A percentile compares a stretch with the other conserved stretches of the same genome.
These are phyloP conservation scores for Saccharomycodes ludwigii DNA, from an alignment of 805 yeast genomes.

Conservation along the genomic window DNA sequence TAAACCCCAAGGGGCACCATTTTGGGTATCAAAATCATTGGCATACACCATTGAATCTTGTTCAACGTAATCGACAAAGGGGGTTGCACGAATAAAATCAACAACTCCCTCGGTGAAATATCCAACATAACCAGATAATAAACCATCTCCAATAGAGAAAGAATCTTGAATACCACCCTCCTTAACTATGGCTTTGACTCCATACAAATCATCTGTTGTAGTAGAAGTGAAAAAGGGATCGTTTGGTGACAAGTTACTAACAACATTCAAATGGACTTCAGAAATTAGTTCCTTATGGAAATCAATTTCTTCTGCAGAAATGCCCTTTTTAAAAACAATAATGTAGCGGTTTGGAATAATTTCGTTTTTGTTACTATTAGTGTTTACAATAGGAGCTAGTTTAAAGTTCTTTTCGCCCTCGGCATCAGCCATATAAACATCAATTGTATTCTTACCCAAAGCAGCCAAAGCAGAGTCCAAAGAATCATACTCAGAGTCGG, in stretches of 20 bases:
- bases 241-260: slow-evolving; percentile 21
- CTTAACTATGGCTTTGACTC: slow-evolving; percentile 7
- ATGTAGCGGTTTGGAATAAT: slow-evolving; percentile 69
- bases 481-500: background rate
- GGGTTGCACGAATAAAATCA: slow-evolving; percentile 57
- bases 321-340: slow-evolving; percentile 64
- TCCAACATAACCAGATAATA: slow-evolving; percentile 74
- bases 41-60: slow-evolving; percentile 61
- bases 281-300: slow-evolving; percentile 62
- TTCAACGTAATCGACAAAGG: slow-evolving; percentile 59
- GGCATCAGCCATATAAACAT: too few relatives aligned
- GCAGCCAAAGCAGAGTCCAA: background rate
- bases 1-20: slow-evolving; percentile 91
- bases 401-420: too few relatives aligned
- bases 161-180: slow-evolving; percentile 46
- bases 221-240: slow-evolving; percentile 28
- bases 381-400: slow-evolving; percentile 6
- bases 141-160: slow-evolving; percentile 46
- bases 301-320: slow-evolving; percentile 37
- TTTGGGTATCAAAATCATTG: slow-evolving; percentile 51
- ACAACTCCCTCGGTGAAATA: slow-evolving; percentile 64
- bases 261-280: slow-evolving; percentile 35
- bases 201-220: slow-evolving; percentile 12
- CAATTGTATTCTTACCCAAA: too few relatives aligned
- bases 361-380: too few relatives aligned